Conservation (phyloP, 306 rosid species). For the Cyamopsis tetragonoloba region DNA sequence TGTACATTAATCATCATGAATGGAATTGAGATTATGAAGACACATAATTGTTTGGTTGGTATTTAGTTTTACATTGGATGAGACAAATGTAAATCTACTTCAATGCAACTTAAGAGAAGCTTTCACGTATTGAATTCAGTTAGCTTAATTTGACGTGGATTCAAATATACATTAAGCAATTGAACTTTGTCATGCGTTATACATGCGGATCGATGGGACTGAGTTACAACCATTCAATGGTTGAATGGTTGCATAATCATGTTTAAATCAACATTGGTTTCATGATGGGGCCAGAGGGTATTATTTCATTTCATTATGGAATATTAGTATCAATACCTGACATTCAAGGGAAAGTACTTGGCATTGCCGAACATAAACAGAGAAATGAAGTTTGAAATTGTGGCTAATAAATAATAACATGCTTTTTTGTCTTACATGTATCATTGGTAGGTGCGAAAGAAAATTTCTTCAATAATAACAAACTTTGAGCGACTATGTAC, state of each 20-base stretch:
- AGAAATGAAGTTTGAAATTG: not conserved
- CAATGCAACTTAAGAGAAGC: too few relatives aligned
- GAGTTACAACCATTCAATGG: not conserved
- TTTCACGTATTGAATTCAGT: too few relatives aligned
- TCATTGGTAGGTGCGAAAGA: not conserved
- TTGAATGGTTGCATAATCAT: not conserved
- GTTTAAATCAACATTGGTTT: not conserved
- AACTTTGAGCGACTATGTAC: not conserved
- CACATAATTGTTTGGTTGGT: not conserved
- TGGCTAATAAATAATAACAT: not conserved
- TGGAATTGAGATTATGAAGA: conserved; percentile 25
- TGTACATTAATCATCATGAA: conserved; percentile 29
- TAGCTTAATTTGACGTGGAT: too few relatives aligned
- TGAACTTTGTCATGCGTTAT: not conserved
- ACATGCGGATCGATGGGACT: not conserved
- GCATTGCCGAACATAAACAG: not conserved
- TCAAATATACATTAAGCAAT: too few relatives aligned
- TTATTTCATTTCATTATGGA: too few relatives aligned
- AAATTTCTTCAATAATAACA: not conserved
- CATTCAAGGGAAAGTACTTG: not conserved
- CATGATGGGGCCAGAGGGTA: not conserved
- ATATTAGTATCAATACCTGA: too few relatives aligned
- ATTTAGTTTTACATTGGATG: too few relatives aligned
- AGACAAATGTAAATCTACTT: too few relatives aligned
- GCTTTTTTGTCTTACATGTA: not conserved